Evolutionary conservation across 345 rosid species (phyloP), one percentile per base, ranked within the genome.

Genomic region (Eucalyptus brandiana): DNA sequence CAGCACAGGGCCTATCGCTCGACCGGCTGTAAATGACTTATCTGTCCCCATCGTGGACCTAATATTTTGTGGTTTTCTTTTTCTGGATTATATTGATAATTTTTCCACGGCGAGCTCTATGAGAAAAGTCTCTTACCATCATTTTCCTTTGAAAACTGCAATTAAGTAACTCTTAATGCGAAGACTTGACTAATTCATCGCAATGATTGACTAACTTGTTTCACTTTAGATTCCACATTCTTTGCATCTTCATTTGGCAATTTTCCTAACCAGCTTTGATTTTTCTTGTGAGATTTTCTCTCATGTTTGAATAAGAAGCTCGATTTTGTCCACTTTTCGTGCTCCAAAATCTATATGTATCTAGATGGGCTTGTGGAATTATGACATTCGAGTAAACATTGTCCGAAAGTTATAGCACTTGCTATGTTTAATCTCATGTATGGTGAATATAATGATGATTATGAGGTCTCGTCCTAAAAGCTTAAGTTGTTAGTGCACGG

Each of bases 371-470:
- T 37, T 4, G 26, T 0, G 6, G 2, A 76, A 3, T 37, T 10
- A 72, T 56, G 28, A 9, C 13, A 56, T 9, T 24, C 0, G 3
- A 56, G 62, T 56, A 23, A 56, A 56, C 0, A 3, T 65, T 1
- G 10, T 65, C 0, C 0, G 1, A 15, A n/a, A 60, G 9, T n/a
- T 10, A 72, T 0, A 1, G 2, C 0, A 72, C 14, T 37, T 72
- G 8, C 5, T 9, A 1, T 37, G 45, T 72, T 69, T 37, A 72
- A 19, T 72, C 45, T 5, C 6, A 6, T 18, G 24, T 4, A 69
- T 9, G 44, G 7, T 18, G 28, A 72, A 72, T 37, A 16, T 17
- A 28, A 60, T 60, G 32, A 60, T 60, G 69, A 60, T 6, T 12
- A 60, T 3, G 30, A 23, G 62, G 6, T 56, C 62, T 56, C 6